Evolutionary conservation across 164 flowering plant genomes (phyloP), one percentile per base, ranked within the genome.

Genomic region (Kingdonia uniflora): DNA sequence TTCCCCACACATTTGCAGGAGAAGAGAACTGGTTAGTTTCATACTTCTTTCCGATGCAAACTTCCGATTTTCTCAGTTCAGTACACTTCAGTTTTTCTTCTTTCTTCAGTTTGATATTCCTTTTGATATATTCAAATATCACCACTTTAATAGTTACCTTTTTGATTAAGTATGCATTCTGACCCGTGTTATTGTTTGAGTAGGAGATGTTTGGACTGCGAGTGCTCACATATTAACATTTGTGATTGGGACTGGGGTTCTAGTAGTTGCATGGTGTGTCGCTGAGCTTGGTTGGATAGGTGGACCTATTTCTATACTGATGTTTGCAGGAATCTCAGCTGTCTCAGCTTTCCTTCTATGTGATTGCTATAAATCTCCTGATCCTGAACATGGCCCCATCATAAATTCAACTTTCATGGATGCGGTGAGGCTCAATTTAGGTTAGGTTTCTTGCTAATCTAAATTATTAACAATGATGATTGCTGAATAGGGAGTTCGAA

Each of bases 251-350:
- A 66, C 80, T 11, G 82, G 82, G 4, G 82, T 75, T 40, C 68
- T 78, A 11, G 73, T 80, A 1, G 58, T 76, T 1, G 73, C 75
- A 21, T 76, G 83, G 83, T 60, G 80, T 45, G 54, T 45, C n/a
- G 68, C 76, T 3, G 78, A 74, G 72, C 29, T 78, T n/a, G 83
- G 83, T 1, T 78, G 83, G 83, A 65, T 74, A 14, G 76, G 57
- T 12, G 83, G 76, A 21, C 80, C 83, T 1, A 0, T 74, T 3
- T 46, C 55, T 1, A 49, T 73, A 66, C 11, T 74, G 5, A 23
- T 26, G 33, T 76, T 73, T 43, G 80, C 83, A 6, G 65, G 24
- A 24, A 21, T 78, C 47, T 69, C 75, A 19, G 0, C 45, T 0
- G n/a, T 69, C 24, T 60, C 75, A 10, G 11, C 75, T 0, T 17